Evolutionary conservation across 2,329 filamentous ascomycete genomes (phyloP).

Genomic region (Clonostachys rosea): DNA sequence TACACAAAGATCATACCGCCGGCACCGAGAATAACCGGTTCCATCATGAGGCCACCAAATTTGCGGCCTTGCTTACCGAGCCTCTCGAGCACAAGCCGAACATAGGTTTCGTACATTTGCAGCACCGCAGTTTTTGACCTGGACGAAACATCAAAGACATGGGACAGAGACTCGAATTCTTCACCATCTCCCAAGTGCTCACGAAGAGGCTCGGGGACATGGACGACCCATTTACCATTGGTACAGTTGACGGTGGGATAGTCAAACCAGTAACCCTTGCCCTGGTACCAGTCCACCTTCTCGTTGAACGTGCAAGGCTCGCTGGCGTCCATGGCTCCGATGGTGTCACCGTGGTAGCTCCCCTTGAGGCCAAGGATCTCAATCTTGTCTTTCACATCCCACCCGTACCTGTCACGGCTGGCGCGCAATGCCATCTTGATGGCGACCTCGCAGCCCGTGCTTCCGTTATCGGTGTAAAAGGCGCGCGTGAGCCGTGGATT

Average conservation of each 20-base stretch:
- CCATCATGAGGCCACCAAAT: slow-evolving; percentile 75
- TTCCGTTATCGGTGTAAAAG: slow-evolving; percentile 82
- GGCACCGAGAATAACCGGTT: slow-evolving; percentile 75
- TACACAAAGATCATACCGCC: slow-evolving; percentile 80
- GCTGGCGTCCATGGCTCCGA: slow-evolving; percentile 81
- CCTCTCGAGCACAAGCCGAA: slow-evolving; percentile 45
- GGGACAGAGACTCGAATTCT: slow-evolving; percentile 40
- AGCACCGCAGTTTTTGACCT: slow-evolving; percentile 3
- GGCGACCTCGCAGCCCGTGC: slow-evolving; percentile 78
- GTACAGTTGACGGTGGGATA: slow-evolving; percentile 68
- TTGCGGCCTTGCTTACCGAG: slow-evolving; percentile 54
- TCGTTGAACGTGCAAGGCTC: slow-evolving; percentile 76
- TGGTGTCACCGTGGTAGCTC: slow-evolving; percentile 83
- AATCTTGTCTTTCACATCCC: slow-evolving; percentile 53
- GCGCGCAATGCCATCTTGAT: slow-evolving; percentile 81
- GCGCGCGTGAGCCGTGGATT: slow-evolving; percentile 66
- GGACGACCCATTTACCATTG: slow-evolving; percentile 61
- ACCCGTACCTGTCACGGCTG: slow-evolving; percentile 60
- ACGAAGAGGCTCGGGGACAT: slow-evolving; percentile 40
- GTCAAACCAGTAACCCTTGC: slow-evolving; percentile 76
- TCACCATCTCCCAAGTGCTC: slow-evolving; percentile 35
- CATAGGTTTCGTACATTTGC: slow-evolving; percentile 51
- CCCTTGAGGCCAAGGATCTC: slow-evolving; percentile 72
- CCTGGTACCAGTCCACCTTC: slow-evolving; percentile 82
- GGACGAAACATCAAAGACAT: slow-evolving; percentile 56